Conservation (phyloP, 2,329 filamentous ascomycete species). For the Aspergillaceae sp. region DNA sequence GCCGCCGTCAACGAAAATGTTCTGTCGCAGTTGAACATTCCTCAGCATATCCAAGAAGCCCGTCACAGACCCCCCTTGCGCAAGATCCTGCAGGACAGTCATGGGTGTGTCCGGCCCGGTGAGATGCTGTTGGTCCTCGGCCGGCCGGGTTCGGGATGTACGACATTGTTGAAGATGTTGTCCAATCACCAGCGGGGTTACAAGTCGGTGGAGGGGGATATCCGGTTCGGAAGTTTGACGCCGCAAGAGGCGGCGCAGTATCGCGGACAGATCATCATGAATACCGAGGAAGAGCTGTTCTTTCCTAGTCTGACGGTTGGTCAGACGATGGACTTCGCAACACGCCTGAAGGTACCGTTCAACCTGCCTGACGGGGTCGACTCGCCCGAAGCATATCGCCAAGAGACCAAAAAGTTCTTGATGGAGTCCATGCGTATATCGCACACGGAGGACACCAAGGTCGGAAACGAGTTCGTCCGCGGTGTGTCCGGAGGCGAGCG, state of each 20-base stretch:
- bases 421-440: slow-evolving; percentile 50
- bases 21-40: slow-evolving; percentile 50
- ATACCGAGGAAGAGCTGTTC: slow-evolving; percentile 46
- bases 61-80: slow-evolving; percentile 50
- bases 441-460: slow-evolving; percentile 56
- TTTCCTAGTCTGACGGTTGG: slow-evolving; percentile 45
- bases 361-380: slow-evolving; percentile 38
- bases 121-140: slow-evolving; percentile 65
- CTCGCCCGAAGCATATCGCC: slow-evolving; percentile 40
- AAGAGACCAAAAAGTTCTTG: slow-evolving; percentile 46
- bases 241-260: slow-evolving; percentile 39
- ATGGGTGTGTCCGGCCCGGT: slow-evolving; percentile 62
- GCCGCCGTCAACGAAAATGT: slow-evolving; percentile 60
- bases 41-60: slow-evolving; percentile 45
- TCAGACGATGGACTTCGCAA: slow-evolving; percentile 48
- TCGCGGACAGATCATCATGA: slow-evolving; percentile 50
- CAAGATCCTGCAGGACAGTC: slow-evolving; percentile 56
- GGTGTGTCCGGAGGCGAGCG: slow-evolving; percentile 61
- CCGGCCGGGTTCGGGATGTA: slow-evolving; percentile 61
- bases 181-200: slow-evolving; percentile 56
- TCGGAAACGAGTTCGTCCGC: slow-evolving; percentile 58
- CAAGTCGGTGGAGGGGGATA: slow-evolving; percentile 49
- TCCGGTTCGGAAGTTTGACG: slow-evolving; percentile 46
- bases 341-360: slow-evolving; percentile 49
- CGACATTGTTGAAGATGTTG: slow-evolving; percentile 61